Evolutionary conservation across 306 rosid species (phyloP), one percentile per base, ranked within the genome.

Genomic region (Acmispon strigosus): DNA sequence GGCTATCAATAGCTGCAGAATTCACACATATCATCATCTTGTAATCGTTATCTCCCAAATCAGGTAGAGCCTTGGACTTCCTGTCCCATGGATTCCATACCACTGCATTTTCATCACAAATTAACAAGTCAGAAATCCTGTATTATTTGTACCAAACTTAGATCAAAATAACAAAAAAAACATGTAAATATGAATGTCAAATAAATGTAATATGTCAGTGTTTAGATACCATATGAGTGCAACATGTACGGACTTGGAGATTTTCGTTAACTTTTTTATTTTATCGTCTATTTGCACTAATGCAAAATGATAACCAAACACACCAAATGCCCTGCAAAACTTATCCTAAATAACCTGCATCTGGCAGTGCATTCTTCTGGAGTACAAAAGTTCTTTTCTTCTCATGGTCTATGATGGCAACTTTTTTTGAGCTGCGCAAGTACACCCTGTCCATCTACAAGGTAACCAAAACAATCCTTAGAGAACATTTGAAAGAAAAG

Each of bases 81-180:
- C 66, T 90, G 66, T 75, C 77, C 96, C 96, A 87, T 1, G 96
- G 96, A 79, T 90, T 90, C 96, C 96, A 90, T 19, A 87, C 93
- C 76, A 67, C 91, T 90, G 81, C 61, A 71, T 12, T 32, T 50
- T n/a, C 78, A 19, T 47, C 11, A 69, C 62, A 54, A 27, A 43
- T 15, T 32, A 43, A 22, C 3, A 61, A 15, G 15, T 66, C 15
- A 67, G 22, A 42, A 68, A 32, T n/a, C 27, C 24, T 36, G 3
- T 0, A 32, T 14, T 18, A 39, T 17, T 42, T 37, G 43, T 3
- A 41, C 6, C 22, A 18, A 18, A 51, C 29, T 14, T 29, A 61
- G 14, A 47, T 65, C 12, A 27, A 66, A 62, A 37, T 15, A 27
- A 36, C 13, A 32, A 7, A 27, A 49, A 7, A 8, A 50, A 52